phyloP scores from a whole-genome alignment of 148 eudicot species.

The Vaccinium macrocarpon region DNA sequence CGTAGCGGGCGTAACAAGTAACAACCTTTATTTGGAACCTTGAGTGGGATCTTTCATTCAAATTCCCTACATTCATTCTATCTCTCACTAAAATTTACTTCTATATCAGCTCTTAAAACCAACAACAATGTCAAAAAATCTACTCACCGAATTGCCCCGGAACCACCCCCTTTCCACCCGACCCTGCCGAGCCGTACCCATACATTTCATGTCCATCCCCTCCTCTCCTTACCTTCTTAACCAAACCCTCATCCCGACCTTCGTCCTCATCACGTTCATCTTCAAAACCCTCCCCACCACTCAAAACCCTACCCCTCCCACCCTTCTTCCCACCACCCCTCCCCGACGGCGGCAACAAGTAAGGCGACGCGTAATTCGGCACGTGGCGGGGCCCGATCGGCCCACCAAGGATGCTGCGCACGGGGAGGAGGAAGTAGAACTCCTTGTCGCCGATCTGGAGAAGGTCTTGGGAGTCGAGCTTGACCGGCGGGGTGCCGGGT shows the following conservation, averaged over 20 bases:
- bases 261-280: constrained; percentile 30
- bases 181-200: constrained; percentile 3
- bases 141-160: constrained; percentile 39
- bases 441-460: constrained; percentile 92
- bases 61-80: neutral
- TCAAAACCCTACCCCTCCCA: constrained; percentile 29
- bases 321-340: constrained; percentile 22
- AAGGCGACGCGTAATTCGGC: constrained; percentile 21
- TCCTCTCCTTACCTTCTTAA: constrained; percentile 38
- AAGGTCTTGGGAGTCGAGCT: constrained; percentile 81
- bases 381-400: constrained; percentile 45
- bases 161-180: constrained; percentile 9
- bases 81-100: neutral
- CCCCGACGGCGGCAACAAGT: constrained; percentile 25
- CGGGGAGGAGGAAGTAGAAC: constrained; percentile 81
- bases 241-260: constrained; percentile 29
- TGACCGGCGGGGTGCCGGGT: constrained; percentile 74
- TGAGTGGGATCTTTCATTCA: neutral
- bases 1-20: no score
- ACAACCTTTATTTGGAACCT: no score
- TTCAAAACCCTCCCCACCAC: constrained; percentile 42
- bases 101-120: neutral
- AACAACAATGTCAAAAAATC: neutral
- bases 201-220: constrained; percentile 16
- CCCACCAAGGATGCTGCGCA: constrained; percentile 67